Conservation (phyloP, 805 yeast species). For the Cyberlindnera xishuangbannaensis region DNA sequence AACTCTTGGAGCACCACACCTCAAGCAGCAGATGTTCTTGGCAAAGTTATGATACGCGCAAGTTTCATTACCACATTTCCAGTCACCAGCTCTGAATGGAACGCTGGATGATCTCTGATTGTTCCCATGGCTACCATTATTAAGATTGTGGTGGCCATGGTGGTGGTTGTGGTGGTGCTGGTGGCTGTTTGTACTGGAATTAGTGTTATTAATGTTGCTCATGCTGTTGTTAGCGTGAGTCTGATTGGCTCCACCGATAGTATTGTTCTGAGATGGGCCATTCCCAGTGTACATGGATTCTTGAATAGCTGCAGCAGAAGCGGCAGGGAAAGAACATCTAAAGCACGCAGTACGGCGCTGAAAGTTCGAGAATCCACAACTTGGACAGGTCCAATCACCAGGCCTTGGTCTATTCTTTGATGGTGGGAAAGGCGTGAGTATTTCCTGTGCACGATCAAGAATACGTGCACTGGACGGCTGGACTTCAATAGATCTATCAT, state of each 20-base stretch:
- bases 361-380: constrained; percentile 92
- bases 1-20: constrained; percentile 75
- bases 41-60: constrained; percentile 92
- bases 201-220: constrained; percentile 16
- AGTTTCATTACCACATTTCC: constrained; percentile 79
- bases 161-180: constrained; percentile 19
- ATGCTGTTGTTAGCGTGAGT: constrained; percentile 2
- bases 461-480: constrained; percentile 80
- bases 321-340: constrained; percentile 84
- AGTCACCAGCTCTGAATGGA: constrained; percentile 96
- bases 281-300: constrained; percentile 36
- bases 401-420: constrained; percentile 88
- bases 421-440: constrained; percentile 79
- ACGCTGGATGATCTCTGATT: constrained; percentile 43
- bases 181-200: constrained; percentile 9
- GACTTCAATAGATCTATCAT: constrained; percentile 74
- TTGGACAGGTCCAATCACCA: constrained; percentile 97
- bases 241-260: constrained; percentile 3
- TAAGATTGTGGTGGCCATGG: constrained; percentile 11
- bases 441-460: constrained; percentile 75
- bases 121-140: constrained; percentile 9
- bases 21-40: constrained; percentile 76
- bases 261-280: constrained; percentile 5
- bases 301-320: constrained; percentile 64
- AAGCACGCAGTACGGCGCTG: constrained; percentile 93